phyloP scores from a whole-genome alignment of 2,329 filamentous ascomycete species.

The Daldinia sp. region DNA sequence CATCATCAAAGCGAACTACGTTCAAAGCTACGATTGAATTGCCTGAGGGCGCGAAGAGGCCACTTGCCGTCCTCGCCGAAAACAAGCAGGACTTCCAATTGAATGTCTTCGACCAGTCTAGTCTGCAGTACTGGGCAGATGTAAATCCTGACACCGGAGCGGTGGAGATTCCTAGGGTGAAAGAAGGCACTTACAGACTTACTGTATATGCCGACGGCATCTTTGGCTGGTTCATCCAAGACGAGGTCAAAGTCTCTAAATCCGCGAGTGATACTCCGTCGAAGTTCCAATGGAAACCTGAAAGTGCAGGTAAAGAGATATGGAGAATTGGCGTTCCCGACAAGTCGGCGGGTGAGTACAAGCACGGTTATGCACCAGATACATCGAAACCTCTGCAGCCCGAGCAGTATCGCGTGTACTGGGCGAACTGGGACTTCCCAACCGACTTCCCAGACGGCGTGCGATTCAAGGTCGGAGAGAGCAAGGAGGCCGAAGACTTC shows the following conservation, averaged over 20 bases:
- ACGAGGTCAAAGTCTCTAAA: slow-evolving; percentile 54
- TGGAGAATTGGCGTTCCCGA: slow-evolving; percentile 70
- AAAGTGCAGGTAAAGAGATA: slow-evolving; percentile 64
- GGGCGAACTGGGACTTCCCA: slow-evolving; percentile 65
- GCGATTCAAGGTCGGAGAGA: slow-evolving; percentile 62
- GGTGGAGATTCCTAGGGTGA: slow-evolving; percentile 62
- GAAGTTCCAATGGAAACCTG: slow-evolving; percentile 58
- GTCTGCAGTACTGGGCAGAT: slow-evolving; percentile 69
- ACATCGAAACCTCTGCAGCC: slow-evolving; percentile 59
- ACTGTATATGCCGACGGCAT: slow-evolving; percentile 70
- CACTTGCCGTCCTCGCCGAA: slow-evolving; percentile 64
- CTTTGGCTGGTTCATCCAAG: slow-evolving; percentile 67
- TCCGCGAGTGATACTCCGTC: slow-evolving; percentile 50
- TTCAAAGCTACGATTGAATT: slow-evolving; percentile 61
- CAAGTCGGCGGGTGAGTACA: slow-evolving; percentile 66
- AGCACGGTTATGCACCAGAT: slow-evolving; percentile 62
- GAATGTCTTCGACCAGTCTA: slow-evolving; percentile 60
- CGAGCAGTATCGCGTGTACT: slow-evolving; percentile 67
- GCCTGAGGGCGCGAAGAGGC: slow-evolving; percentile 58
- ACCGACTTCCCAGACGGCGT: slow-evolving; percentile 67
- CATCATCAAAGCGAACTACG: slow-evolving; percentile 58
- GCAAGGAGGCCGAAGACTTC: slow-evolving; percentile 57
- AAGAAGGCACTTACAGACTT: slow-evolving; percentile 66
- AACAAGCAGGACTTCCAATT: slow-evolving; percentile 64
- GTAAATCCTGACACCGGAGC: slow-evolving; percentile 54